Base-by-base conservation (phyloP, 1,284 basidiomycete genomes). In the Ustilago bromivora region DNA sequence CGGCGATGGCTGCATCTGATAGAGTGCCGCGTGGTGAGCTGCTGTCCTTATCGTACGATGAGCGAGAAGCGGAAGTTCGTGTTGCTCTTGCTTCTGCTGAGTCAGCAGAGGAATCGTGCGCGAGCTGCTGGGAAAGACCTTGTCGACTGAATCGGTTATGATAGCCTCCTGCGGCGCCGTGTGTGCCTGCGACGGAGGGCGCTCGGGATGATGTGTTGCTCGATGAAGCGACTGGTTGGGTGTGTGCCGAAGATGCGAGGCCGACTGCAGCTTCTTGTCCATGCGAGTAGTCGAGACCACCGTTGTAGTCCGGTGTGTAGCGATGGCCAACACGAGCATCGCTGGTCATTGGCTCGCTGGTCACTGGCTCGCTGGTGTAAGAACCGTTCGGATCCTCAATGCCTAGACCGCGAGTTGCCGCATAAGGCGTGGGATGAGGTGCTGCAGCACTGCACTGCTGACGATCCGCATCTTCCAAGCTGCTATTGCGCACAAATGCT, bases 121-220 rank as follows among this genome's bases (percentile, higher is more conserved):
- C 35, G 6, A 56, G 52, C 41, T 61, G 62, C 15, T 47, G 63
- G 8, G 62, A 46, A 19, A 67, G 17, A 17, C 31, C 43, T 19
- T 73, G 76, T 31, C 61, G 55, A 60, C 76, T 78, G 64, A 78
- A 78, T 19, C 76, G 70, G 17, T 71, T 73, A 59, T 78, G 76
- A 35, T 73, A 78, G 32, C 53, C 47, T 4, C 53, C 47, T 2
- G 56, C 55, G 4, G 43, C 52, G n/a, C 68, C 52, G n/a, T 71
- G 67, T 46, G 57, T 58, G 46, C 63, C 63, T 5, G 64, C 55
- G 9, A 68, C 66, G 1, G 76, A 78, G 5, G 70, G 62, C 4
- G 75, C 76, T 46, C 76, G 66, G 4, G 71, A 72, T 7, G 60
- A 66, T 17, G 57, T 38, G 40, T 57, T 61, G 60, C 59, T 69